phyloP scores from a whole-genome alignment of 2,329 filamentous ascomycete genomes.

The Chrysoporthe cubensis region DNA sequence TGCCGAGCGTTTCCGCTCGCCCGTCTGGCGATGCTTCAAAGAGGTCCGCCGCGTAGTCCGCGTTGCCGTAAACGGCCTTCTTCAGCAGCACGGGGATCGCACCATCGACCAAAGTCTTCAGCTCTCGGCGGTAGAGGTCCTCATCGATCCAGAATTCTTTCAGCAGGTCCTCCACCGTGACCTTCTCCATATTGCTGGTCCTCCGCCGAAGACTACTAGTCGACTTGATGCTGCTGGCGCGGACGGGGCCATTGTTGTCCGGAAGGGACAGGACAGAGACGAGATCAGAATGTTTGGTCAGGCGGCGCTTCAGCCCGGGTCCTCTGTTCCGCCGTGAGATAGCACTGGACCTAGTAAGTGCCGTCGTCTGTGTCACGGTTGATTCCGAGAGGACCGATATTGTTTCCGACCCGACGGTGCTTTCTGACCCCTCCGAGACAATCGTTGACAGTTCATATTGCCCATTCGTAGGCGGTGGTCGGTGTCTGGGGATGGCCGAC shows the following conservation, averaged over 20 bases:
- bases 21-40: constrained; percentile 62
- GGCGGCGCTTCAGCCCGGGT: constrained; percentile 68
- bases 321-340: constrained; percentile 50
- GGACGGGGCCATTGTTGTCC: constrained; percentile 59
- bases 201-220: constrained; percentile 78
- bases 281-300: constrained; percentile 91
- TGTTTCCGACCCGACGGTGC: constrained; percentile 52
- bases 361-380: constrained; percentile 58
- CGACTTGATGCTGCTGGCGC: constrained; percentile 73
- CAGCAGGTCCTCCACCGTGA: constrained; percentile 76
- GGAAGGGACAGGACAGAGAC: constrained; percentile 88
- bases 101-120: constrained; percentile 91
- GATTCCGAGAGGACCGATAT: constrained; percentile 54
- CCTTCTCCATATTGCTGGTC: constrained; percentile 66
- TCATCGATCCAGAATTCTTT: constrained; percentile 83
- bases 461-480: constrained; percentile 56
- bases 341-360: constrained; percentile 51
- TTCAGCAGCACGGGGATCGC: constrained; percentile 91
- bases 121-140: constrained; percentile 82
- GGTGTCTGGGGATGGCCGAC: constrained; percentile 32
- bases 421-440: constrained; percentile 54
- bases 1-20: constrained; percentile 68
- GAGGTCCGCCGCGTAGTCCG: constrained; percentile 65
- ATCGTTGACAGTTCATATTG: constrained; percentile 62
- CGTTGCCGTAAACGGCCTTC: constrained; percentile 76